A percentile compares a stretch with the other conserved stretches of the same genome.
Evolutionary conservation across 441 rosid genomes (phyloP).

Genomic region (Pelargonium australe): DNA sequence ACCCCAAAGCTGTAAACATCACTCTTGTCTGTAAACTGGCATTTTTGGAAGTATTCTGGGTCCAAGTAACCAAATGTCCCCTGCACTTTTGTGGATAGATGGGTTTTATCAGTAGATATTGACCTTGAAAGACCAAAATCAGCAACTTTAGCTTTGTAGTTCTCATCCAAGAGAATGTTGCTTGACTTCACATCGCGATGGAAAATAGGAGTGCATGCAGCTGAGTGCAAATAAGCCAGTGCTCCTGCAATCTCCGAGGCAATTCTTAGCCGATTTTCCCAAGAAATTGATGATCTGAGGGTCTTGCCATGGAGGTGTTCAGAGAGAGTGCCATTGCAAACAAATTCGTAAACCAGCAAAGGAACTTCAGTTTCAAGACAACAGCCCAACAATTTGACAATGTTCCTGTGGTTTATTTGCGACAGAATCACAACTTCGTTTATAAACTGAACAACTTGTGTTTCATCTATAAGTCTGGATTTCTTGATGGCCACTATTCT

Average conservation of each 20-base stretch:
- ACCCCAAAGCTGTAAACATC: conserved; percentile 17
- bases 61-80: conserved; percentile 28
- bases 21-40: conserved; percentile 19
- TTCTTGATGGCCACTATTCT: conserved; percentile 9
- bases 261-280: conserved; percentile 15
- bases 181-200: conserved; percentile 23
- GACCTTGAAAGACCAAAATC: conserved; percentile 21
- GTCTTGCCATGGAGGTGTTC: conserved; percentile 8
- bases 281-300: conserved; percentile 5
- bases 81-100: conserved; percentile 16
- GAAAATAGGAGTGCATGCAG: conserved; percentile 14
- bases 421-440: conserved; percentile 23
- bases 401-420: conserved; percentile 23
- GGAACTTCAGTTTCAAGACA: conserved; percentile 19
- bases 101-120: conserved; percentile 18
- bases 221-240: conserved; percentile 17
- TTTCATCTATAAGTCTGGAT: conserved; percentile 16
- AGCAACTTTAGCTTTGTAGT: conserved; percentile 12
- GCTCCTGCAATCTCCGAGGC: conserved; percentile 19
- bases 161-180: conserved; percentile 23
- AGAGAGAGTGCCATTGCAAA: conserved; percentile 18
- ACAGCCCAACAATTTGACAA: conserved; percentile 20
- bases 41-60: conserved; percentile 18
- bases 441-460: conserved; percentile 20
- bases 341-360: conserved; percentile 19